Base-by-base conservation (phyloP, 2,329 filamentous ascomycete genomes). In the Calonectria crousiana region DNA sequence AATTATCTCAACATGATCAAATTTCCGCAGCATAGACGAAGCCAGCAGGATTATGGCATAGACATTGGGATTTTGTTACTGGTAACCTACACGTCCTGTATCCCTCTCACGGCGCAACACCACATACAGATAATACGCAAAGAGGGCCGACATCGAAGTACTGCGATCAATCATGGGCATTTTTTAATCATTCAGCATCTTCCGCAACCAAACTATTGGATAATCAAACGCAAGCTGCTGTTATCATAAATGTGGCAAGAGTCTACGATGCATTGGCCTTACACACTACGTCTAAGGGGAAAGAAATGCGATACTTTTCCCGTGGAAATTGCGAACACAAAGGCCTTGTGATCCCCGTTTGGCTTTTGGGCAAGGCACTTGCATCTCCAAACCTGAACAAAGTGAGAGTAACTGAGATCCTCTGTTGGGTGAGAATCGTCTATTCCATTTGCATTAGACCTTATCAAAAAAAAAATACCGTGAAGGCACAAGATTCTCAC, bases 401-500 rank as follows among this genome's bases (percentile, higher is more conserved):
- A 38, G n/a, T 36, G 26, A 60, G 28, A 30, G 32, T 13, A 60
- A 70, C 30, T 41, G 44, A 49, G 56, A 53, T 51, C 56, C 47
- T 62, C 32, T 41, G 26, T 47, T n/a, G 41, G 32, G 34, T 53
- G 56, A 64, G 56, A 41, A 64, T 51, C 67, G 34, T 60, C 67
- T 70, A 70, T 70, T 70, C 44, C 32, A 52, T 62, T 64, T 49
- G 44, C 41, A 70, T 70, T 70, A 70, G 67, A 70, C 36, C 44
- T 70, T 52, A 53, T 64, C 30, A 62, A 60, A 38, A 38, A 62
- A 49, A 38, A 38, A 53, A 49, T 18, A 18, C 56, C 23, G 56
- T 41, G 44, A 18, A 70, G 67, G 56, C 47, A 70, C 56, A 70
- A 60, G 67, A 65, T 23, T 70, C 67, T 64, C 67, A 70, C 67